Conservation (phyloP, 257 asterid genomes). For the Perilla frutescens region DNA sequence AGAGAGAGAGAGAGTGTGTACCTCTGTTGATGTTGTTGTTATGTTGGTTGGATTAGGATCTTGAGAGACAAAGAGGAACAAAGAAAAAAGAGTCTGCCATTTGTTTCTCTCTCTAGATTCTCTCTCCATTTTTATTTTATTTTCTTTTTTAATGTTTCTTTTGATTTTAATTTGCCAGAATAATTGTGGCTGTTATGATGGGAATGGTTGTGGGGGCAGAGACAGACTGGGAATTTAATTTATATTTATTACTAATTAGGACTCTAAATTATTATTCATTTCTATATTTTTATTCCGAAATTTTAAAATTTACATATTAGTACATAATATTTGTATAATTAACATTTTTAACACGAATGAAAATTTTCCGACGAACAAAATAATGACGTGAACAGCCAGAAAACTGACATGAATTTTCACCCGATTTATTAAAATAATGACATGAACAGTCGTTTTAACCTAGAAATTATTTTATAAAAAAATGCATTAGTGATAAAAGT, state of each 20-base stretch:
- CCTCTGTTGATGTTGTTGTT: conserved; percentile 15
- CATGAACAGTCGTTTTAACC: too few species aligned
- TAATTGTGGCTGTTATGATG: conserved; percentile 44
- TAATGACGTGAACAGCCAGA: too few species aligned
- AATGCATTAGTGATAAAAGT: too few species aligned
- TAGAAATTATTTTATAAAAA: too few species aligned
- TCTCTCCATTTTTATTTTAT: conserved; percentile 14
- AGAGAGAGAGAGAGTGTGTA: conserved; percentile 27
- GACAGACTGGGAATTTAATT: conserved; percentile 40
- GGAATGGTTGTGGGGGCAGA: conserved; percentile 42
- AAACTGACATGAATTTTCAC: too few species aligned
- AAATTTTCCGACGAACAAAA: too few species aligned
- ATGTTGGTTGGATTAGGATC: conserved; percentile 50
- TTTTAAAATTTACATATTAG: too few species aligned
- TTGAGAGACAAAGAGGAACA: conserved; percentile 32
- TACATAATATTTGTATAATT: too few species aligned
- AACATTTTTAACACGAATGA: too few species aligned
- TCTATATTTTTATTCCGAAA: too few species aligned
- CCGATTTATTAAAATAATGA: too few species aligned
- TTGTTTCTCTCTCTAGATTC: conserved; percentile 37
- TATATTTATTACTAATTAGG: not conserved
- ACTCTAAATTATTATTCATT: not conserved
- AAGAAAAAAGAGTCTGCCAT: conserved; percentile 31
- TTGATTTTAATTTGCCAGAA: not conserved
- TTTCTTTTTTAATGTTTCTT: not conserved